Evolutionary conservation across 257 asterid species (phyloP), one percentile per base, ranked within the genome.

Genomic region (Osmanthus fragrans): DNA sequence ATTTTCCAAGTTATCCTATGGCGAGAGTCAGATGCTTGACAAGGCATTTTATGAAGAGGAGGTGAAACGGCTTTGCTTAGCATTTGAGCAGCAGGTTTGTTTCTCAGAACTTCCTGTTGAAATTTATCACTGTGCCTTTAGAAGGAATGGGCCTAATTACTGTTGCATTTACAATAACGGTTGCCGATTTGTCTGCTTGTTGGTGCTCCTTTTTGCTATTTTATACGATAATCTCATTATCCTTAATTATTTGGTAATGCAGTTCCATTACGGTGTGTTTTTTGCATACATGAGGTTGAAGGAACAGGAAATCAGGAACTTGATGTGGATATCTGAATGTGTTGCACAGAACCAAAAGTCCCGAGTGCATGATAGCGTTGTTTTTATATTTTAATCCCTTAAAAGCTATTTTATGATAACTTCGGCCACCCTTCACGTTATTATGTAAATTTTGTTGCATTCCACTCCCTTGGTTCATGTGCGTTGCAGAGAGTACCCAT

Each of bases 311-410:
- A 94, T 94, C 89, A 85, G 97, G 88, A 94, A 94, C 87, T 79
- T 94, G 84, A 94, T 94, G 98, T 94, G 98, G 98, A 94, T 94
- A 80, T 94, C 97, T 10, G 98, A 94, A 88, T 94, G 98, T 0
- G 98, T 94, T 67, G 97, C 98, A 25, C 97, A 94, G 81, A 94
- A 94, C 93, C 98, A 94, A 86, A 94, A 94, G 82, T 87, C 94
- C 40, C 88, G 98, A 74, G 97, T 92, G 78, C 98, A 94, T 27
- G 98, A 94, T 32, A 94, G 98, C 54, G 97, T 94, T 64, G 98
- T 94, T 71, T 90, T 92, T 82, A 92, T 92, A 76, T 94, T 94
- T 86, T 94, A 89, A 63, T 63, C 2, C 9, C 69, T 3, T 56
- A 7, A 63, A 63, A 8, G 32, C 34, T 63, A 23, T 23, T 4